A percentile compares a stretch with the other conserved stretches of the same genome.
These are phyloP conservation scores for Candida easanensis DNA, from an alignment of 805 yeast species.

Conservation along the genomic window DNA sequence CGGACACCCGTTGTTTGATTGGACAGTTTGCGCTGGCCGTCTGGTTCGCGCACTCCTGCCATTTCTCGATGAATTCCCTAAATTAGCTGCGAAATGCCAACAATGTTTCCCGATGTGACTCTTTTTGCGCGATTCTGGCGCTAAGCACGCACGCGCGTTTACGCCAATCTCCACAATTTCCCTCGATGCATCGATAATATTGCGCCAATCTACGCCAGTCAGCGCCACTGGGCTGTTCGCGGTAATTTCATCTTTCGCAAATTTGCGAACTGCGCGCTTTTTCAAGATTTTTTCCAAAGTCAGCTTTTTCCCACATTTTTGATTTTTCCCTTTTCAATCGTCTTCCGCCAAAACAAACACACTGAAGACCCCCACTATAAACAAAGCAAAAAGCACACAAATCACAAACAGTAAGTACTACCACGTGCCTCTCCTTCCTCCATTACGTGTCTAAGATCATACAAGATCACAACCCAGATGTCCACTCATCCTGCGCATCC, in stretches of 20 bases:
- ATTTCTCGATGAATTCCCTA: no score
- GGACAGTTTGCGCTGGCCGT: no score
- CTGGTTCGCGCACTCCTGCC: no score
- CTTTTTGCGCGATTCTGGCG: no score
- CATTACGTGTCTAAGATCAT: no score
- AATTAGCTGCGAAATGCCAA: no score
- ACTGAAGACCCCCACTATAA: constrained; percentile 1
- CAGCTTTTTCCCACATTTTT: constrained; percentile 7
- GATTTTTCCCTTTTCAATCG: constrained; percentile 16
- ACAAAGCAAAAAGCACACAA: background rate
- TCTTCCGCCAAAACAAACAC: constrained; percentile 12
- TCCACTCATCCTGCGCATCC: no score
- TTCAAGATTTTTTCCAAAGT: constrained; percentile 15
- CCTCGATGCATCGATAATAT: background rate
- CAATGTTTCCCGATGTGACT: no score
- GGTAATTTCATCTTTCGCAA: constrained; percentile 5
- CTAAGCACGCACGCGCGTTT: background rate
- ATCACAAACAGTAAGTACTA: background rate
- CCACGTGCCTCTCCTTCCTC: no score
- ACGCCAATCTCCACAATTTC: background rate
- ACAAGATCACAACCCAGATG: no score
- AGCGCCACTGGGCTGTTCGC: constrained; percentile 1
- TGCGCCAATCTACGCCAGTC: constrained; percentile 1
- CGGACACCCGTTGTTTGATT: no score
- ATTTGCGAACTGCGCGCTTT: constrained; percentile 13